These are phyloP conservation scores for Phytophthora fragariaefolia DNA, from an alignment of 352 stramenopile species.

Conservation along the genomic window DNA sequence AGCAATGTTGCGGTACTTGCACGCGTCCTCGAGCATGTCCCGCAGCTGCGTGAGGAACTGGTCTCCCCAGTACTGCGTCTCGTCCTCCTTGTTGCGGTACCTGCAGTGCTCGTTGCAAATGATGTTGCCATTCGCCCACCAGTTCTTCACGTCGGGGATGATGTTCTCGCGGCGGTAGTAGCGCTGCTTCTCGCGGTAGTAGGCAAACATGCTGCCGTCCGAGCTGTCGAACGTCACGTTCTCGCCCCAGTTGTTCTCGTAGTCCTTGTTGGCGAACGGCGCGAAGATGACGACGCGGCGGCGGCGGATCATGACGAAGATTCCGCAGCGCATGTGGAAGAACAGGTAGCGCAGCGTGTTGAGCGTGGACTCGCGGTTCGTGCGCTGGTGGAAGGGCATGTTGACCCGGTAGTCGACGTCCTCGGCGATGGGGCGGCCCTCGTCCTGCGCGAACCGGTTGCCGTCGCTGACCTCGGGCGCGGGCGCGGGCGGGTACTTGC, in stretches of 20 bases:
- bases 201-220: constrained; percentile 90
- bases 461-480: constrained; percentile 41
- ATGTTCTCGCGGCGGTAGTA: constrained; percentile 86
- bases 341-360: constrained; percentile 99
- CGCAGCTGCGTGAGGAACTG: constrained; percentile 96
- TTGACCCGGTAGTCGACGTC: constrained; percentile 88
- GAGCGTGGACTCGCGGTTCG: constrained; percentile 86
- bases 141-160: constrained; percentile 89
- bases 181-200: constrained; percentile 91
- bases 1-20: constrained; percentile 93
- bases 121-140: constrained; percentile 99
- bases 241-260: constrained; percentile 96
- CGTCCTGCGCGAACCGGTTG: constrained; percentile 75
- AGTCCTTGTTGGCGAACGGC: constrained; percentile 97
- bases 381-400: constrained; percentile 93
- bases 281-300: constrained; percentile 96
- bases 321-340: constrained; percentile 98
- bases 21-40: constrained; percentile 98
- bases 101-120: constrained; percentile 97
- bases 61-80: constrained; percentile 97
- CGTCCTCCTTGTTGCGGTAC: constrained; percentile 86
- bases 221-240: constrained; percentile 91
- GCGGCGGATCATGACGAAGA: constrained; percentile 98
- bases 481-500: constrained; percentile 57
- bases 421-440: constrained; percentile 55